Conservation (phyloP, 1,284 basidiomycete species). For the Cutaneotrichosporon cavernicola region DNA sequence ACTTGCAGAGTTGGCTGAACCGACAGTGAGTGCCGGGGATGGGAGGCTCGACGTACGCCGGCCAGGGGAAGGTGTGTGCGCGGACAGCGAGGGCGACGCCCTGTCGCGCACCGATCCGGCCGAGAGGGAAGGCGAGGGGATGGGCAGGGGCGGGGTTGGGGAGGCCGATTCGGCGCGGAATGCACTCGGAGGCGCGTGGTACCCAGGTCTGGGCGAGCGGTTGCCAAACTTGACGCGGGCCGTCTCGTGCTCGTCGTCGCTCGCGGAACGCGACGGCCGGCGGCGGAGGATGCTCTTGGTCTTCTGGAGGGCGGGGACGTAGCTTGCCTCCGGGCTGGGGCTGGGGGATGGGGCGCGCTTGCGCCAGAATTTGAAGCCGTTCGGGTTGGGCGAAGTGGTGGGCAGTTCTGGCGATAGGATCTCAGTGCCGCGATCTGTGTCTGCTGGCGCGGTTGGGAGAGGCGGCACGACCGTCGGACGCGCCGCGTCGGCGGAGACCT, state of each 20-base stretch:
- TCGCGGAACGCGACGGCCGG: slow-evolving; percentile 3
- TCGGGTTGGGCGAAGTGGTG: not conserved
- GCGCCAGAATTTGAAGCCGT: slow-evolving; percentile 15
- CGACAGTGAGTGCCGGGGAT: not conserved
- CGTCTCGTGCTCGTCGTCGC: not conserved
- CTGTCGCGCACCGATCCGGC: not conserved
- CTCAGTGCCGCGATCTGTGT: not conserved
- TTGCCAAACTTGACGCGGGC: not conserved
- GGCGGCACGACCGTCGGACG: not conserved
- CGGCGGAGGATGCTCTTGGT: slow-evolving; percentile 16
- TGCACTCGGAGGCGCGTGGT: slow-evolving; percentile 2
- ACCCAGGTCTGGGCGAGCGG: not conserved
- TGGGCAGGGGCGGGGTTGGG: not conserved
- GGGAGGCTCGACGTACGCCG: not conserved
- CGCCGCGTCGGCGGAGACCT: not conserved
- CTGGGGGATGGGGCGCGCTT: slow-evolving; percentile 6
- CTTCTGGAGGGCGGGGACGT: not conserved
- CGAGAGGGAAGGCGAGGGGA: not conserved
- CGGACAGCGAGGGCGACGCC: not conserved
- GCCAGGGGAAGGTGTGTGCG: not conserved
- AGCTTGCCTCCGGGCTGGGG: not conserved
- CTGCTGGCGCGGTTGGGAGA: not conserved
- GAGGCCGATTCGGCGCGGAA: slow-evolving; percentile 1
- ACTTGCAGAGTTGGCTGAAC: not conserved
- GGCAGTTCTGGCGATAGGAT: not conserved